Conservation (phyloP, 192 early-diverging fungal genomes). For the Backusella sp. region DNA sequence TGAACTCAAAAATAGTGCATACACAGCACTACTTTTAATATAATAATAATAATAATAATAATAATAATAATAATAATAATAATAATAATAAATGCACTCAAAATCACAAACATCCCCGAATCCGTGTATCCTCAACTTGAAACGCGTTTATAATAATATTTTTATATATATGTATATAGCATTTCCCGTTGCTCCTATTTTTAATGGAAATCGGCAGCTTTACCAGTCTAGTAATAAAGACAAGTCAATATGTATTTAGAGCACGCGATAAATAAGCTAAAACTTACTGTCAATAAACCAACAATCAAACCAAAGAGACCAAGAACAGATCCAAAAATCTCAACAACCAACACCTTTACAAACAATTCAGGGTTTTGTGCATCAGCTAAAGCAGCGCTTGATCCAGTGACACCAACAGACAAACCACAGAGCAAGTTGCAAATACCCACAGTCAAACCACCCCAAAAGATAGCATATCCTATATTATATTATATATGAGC, state of each 20-base stretch:
- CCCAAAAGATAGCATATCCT: slow-evolving; percentile 94
- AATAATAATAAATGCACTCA: too few relatives aligned
- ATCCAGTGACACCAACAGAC: slow-evolving; percentile 90
- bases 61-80: too few relatives aligned
- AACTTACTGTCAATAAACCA: slow-evolving; percentile 74
- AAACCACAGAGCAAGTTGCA: slow-evolving; percentile 93
- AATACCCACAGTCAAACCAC: slow-evolving; percentile 89
- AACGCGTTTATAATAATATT: too few relatives aligned
- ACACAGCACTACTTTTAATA: too few relatives aligned
- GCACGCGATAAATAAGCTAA: background rate
- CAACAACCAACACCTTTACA: slow-evolving; percentile 96
- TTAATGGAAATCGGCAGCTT: slow-evolving; percentile 36
- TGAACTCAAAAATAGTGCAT: too few relatives aligned
- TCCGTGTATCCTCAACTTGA: too few relatives aligned
- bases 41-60: too few relatives aligned
- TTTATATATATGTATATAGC: too few relatives aligned
- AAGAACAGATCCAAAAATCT: slow-evolving; percentile 95
- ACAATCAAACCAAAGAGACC: slow-evolving; percentile 97
- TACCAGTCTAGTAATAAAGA: slow-evolving; percentile 27
- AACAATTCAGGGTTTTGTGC: slow-evolving; percentile 92
- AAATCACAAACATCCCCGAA: too few relatives aligned
- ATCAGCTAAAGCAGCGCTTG: slow-evolving; percentile 90
- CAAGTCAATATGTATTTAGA: background rate
- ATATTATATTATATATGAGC: background rate
- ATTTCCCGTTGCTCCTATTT: too few relatives aligned